phyloP scores from a whole-genome alignment of 352 stramenopile species.

The Pseudoperonospora humuli region DNA sequence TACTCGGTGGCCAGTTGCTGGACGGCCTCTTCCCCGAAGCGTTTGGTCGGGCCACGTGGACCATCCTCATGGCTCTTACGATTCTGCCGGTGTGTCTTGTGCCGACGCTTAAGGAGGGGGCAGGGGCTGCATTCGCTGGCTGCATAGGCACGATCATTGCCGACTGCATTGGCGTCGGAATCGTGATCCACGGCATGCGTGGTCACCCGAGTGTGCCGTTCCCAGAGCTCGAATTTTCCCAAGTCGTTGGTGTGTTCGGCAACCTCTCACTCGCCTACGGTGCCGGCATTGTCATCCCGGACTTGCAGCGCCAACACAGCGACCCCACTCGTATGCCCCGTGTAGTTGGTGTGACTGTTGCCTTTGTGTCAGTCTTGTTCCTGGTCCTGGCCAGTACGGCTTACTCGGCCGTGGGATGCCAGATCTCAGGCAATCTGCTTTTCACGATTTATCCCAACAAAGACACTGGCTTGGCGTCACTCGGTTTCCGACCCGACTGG shows the following conservation, averaged over 20 bases:
- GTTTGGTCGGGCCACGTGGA: conserved; percentile 42
- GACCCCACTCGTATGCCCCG: conserved; percentile 23
- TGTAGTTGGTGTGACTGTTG: conserved; percentile 36
- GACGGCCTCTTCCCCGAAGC: conserved; percentile 38
- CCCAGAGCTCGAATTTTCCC: conserved; percentile 33
- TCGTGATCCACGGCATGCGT: conserved; percentile 42
- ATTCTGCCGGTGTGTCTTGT: conserved; percentile 32
- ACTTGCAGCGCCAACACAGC: conserved; percentile 20
- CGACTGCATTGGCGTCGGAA: conserved; percentile 35
- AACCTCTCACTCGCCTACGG: conserved; percentile 52
- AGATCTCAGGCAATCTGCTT: conserved; percentile 22
- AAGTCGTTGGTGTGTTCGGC: conserved; percentile 42
- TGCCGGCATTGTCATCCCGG: conserved; percentile 21
- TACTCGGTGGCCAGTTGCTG: conserved; percentile 25
- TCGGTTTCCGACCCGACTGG: conserved; percentile 39
- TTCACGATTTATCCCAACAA: conserved; percentile 17
- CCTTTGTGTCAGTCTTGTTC: conserved; percentile 15
- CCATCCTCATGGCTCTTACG: conserved; percentile 47
- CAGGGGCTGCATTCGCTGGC: conserved; percentile 38
- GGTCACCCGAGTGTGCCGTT: conserved; percentile 32
- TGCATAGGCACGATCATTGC: conserved; percentile 46
- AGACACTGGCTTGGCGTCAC: conserved; percentile 7
- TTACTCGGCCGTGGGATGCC: conserved; percentile 28
- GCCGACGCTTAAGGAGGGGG: conserved; percentile 36
- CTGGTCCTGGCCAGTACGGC: no score